Base-by-base conservation (phyloP, 129 eudicot genomes). In the Saposhnikovia divaricata region DNA sequence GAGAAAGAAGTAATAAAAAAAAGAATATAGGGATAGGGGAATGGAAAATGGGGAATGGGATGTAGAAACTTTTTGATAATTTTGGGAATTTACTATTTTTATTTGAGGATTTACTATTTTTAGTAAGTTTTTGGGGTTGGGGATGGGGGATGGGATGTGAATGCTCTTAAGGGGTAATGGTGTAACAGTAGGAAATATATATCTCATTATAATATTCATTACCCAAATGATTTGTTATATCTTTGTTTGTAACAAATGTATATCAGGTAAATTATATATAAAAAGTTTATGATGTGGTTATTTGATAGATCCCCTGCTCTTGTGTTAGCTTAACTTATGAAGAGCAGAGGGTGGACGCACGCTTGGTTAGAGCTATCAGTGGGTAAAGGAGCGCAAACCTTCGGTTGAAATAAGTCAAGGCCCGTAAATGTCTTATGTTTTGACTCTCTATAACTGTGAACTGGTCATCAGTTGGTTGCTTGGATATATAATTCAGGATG, bases 351-450 rank as follows among this genome's bases (percentile, higher is more conserved):
- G 71, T 95, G 97, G 98, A 92, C n/a, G n/a, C n/a, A n/a, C n/a
- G 81, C 91, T 95, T 65, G 91, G 86, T 44, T 96, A 92, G 91
- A 92, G 98, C 84, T 95, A 89, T 76, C 97, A 95, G 80, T 95
- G 98, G 97, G 98, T 95, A 61, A 95, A 95, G 82, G 97, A 92
- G 77, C 89, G 89, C 81, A 84, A 96, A 82, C 94, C 91, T 23
- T 74, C 91, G 13, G 93, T 95, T 69, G 96, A 95, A 75, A 40
- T 95, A 61, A 83, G 82, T 85, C 90, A 83, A 88, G 96, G 98
- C 92, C 66, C 74, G 40, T 61, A 48, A 34, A 39, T 31, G 65
- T 72, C 74, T 8, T n/a, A 42, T 40, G 5, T 78, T 75, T 45
- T 75, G 39, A 74, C 37, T 25, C 50, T 12, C 37, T 77, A 21